These are phyloP conservation scores for Cutaneotrichosporon spelunceum DNA, from an alignment of 1,284 basidiomycete species.

Conservation along the genomic window DNA sequence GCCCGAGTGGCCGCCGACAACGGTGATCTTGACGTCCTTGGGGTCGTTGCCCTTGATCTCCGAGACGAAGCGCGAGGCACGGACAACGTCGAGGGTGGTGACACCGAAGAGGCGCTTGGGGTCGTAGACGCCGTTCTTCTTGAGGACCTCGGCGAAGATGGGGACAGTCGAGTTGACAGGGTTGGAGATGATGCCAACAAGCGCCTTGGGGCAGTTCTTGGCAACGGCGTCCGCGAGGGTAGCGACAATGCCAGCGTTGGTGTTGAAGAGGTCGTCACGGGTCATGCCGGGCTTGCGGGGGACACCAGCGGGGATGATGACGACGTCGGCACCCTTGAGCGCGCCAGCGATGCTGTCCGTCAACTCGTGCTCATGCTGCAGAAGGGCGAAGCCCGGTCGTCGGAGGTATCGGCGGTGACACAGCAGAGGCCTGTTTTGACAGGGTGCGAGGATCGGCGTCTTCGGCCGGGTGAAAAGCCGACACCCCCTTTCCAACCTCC, in stretches of 20 bases:
- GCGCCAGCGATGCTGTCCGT: constrained; percentile 68
- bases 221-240: constrained; percentile 89
- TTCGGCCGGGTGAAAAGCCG: constrained; percentile 1
- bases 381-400: neutral
- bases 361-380: neutral
- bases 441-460: constrained; percentile 4
- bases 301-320: constrained; percentile 96
- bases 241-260: constrained; percentile 95
- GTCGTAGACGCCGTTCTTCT: constrained; percentile 86
- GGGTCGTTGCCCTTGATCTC: constrained; percentile 67
- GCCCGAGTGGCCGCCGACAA: constrained; percentile 95
- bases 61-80: constrained; percentile 90
- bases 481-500: neutral
- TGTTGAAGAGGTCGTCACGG: constrained; percentile 53
- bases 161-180: constrained; percentile 97
- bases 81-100: constrained; percentile 96
- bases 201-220: constrained; percentile 79
- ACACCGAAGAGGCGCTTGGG: constrained; percentile 93
- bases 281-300: constrained; percentile 87
- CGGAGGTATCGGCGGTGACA: constrained; percentile 2
- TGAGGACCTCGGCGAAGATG: constrained; percentile 91
- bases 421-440: neutral
- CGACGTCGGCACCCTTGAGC: constrained; percentile 78
- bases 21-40: constrained; percentile 66
- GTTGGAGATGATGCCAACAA: constrained; percentile 92